Evolutionary conservation across 2,329 filamentous ascomycete species (phyloP).

Genomic region (Zasmidium angulare): DNA sequence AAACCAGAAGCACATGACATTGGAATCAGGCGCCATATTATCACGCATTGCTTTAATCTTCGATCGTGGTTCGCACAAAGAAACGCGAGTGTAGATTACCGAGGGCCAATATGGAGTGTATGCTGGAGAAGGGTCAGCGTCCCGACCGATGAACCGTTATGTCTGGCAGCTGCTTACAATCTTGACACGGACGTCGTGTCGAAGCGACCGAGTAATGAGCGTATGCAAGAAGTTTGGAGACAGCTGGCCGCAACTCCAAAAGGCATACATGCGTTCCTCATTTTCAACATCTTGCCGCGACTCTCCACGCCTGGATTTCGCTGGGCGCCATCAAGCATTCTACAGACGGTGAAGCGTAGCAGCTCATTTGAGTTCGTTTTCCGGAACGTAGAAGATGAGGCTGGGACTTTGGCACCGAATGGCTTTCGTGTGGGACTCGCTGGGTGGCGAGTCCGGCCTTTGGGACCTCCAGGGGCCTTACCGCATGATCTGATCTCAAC

Average conservation of each 20-base stretch:
- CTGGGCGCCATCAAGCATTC: not conserved
- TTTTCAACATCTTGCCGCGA: not conserved
- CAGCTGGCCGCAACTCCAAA: not conserved
- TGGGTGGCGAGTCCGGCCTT: not conserved
- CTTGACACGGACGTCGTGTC: not conserved
- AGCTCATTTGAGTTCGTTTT: not conserved
- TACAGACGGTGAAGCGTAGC: not conserved
- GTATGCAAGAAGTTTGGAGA: not conserved
- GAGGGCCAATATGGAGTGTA: not conserved
- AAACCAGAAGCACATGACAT: not conserved
- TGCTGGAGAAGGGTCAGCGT: not conserved
- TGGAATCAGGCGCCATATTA: not conserved
- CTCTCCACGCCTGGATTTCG: not conserved
- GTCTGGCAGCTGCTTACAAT: not conserved
- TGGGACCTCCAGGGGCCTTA: not conserved
- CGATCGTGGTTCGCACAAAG: not conserved
- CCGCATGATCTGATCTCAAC: not conserved
- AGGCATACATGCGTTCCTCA: not conserved
- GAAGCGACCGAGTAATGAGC: not conserved
- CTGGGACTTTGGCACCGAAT: not conserved
- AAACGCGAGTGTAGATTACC: not conserved
- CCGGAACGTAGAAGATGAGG: no score
- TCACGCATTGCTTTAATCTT: not conserved
- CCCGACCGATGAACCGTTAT: not conserved
- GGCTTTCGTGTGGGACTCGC: not conserved